Conservation (phyloP, 2,329 filamentous ascomycete genomes). For the Xylariaceae sp. region DNA sequence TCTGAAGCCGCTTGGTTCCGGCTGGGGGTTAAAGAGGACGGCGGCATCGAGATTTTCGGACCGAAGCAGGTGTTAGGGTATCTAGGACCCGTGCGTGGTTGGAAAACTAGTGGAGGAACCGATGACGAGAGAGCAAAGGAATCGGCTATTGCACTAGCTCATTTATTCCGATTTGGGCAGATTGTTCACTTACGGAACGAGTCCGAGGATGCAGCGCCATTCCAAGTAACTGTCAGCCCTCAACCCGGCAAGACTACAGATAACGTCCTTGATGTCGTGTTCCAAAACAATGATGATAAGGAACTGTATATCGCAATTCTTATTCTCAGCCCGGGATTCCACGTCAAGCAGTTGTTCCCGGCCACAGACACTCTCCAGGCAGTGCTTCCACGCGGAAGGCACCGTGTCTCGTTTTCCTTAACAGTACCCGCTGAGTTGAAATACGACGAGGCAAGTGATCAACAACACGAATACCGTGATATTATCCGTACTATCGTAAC, state of each 20-base stretch:
- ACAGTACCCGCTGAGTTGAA: too few relatives aligned
- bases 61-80: background rate
- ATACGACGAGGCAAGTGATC: too few relatives aligned
- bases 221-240: background rate
- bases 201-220: background rate
- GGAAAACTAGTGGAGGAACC: background rate
- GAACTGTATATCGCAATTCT: background rate
- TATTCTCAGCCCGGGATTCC: background rate
- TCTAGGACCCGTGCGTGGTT: background rate
- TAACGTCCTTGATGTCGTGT: background rate
- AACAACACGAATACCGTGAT: background rate
- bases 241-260: background rate
- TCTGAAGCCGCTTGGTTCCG: too few relatives aligned
- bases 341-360: constrained; percentile 4
- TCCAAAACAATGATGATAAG: background rate
- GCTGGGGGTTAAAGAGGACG: too few relatives aligned
- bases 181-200: background rate
- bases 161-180: constrained; percentile 9
- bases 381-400: background rate
- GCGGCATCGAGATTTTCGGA: background rate
- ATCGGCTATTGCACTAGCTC: background rate
- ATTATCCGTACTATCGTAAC: constrained; percentile 4
- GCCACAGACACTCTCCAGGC: background rate
- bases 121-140: background rate
- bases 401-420: background rate